Evolutionary conservation across 305 asterid species (phyloP).

Genomic region (Plantago rigida): DNA sequence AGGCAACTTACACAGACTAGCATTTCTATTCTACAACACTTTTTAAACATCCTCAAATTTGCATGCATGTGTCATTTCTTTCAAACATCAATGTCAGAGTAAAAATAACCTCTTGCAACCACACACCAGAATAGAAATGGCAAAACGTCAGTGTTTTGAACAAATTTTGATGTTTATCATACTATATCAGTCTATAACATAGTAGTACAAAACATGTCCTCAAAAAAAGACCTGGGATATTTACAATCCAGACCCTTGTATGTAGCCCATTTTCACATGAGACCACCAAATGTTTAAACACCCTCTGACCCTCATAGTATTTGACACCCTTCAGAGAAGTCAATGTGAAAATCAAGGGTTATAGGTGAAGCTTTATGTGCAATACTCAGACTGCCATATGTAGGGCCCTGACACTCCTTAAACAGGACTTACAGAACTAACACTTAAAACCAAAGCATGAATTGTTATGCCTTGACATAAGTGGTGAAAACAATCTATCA

Average conservation of each 20-base stretch:
- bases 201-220: neutral
- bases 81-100: neutral
- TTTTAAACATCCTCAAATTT: neutral
- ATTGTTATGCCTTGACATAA: neutral
- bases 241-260: neutral
- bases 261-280: neutral
- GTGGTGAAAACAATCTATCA: neutral
- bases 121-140: neutral
- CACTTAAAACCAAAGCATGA: neutral
- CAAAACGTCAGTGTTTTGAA: neutral
- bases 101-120: neutral
- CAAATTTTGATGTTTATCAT: too few species aligned
- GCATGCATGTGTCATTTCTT: neutral
- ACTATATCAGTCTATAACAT: neutral
- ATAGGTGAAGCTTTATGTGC: neutral
- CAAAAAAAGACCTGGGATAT: neutral
- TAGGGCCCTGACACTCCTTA: neutral
- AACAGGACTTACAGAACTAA: neutral
- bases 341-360: neutral
- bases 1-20: neutral
- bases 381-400: neutral
- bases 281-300: neutral
- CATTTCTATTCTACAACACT: neutral
- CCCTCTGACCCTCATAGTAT: neutral
- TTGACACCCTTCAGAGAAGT: neutral